Evolutionary conservation across 2,329 filamentous ascomycete species (phyloP), one percentile per base, ranked within the genome.

Genomic region (Calonectria pauciramosa): DNA sequence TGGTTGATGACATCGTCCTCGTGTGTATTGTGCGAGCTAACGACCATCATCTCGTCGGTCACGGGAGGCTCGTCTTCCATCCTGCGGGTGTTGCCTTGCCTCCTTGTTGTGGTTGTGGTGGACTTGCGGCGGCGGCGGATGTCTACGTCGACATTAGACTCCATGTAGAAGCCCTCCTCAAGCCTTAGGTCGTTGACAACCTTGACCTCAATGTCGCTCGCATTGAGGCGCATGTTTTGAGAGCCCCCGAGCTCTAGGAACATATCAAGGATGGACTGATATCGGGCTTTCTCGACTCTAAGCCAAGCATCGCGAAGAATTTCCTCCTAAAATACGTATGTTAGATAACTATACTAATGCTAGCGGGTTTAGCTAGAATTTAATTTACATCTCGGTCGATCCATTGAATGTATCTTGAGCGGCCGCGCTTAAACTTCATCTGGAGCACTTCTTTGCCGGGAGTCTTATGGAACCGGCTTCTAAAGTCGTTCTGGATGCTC

Each of bases 371-470:
- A 16, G 34, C 14, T 30, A 5, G 30, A 28, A 32, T 26, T 9
- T 8, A 44, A 83, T 89, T 86, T 82, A 91, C 90, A 83, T 91
- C 90, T 74, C 78, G 80, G 13, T 83, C 76, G 2, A 88, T 85
- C 90, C 90, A 91, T 1, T 86, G 81, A 16, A 87, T 84, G 68
- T 88, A 88, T 75, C 87, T 89, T 70, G 87, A 83, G 26, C 90
- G 87, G 3, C 87, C 87, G 9, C 90, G 86, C 16, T 87, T 87
- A 51, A 90, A 86, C 79, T 88, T 89, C 90, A 92, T 91, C 77
- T 92, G 90, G 6, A 91, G 84, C 65, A 87, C 86, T 63, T 90
- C 88, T 75, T 89, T 88, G 44, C 86, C 85, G 8, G 83, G 84
- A 18, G 83, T 82, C 74, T 86, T 84, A 11, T 80, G 70, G 67